A percentile compares a stretch with the other conserved stretches of the same genome.
phyloP scores from a whole-genome alignment of 805 yeast genomes.

The Suhomyces sp. region DNA sequence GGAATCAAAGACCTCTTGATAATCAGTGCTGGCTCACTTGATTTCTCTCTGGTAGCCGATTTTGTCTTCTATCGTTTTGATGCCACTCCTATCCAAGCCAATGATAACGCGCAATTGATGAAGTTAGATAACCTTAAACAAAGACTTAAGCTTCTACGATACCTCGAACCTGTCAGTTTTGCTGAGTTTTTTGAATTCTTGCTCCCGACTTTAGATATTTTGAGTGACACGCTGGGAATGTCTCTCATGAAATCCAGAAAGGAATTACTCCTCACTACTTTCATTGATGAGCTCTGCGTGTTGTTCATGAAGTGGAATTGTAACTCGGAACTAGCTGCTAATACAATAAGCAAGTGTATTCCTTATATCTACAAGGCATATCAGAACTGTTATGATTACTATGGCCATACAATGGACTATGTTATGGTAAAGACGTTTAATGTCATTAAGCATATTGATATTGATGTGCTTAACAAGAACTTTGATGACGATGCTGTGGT shows the following conservation, averaged over 20 bases:
- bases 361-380: conserved; percentile 2
- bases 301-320: conserved; percentile 8
- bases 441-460: conserved; percentile 12
- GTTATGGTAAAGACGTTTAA: conserved; percentile 13
- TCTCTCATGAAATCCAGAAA: neutral
- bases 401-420: neutral
- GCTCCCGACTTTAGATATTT: neutral
- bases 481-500: conserved; percentile 22
- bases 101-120: neutral
- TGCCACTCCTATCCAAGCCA: neutral
- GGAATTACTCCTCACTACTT: neutral
- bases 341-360: conserved; percentile 7
- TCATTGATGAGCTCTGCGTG: conserved; percentile 4
- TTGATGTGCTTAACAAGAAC: conserved; percentile 6
- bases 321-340: neutral
- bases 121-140: neutral
- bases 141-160: conserved; percentile 3
- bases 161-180: neutral
- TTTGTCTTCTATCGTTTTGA: conserved; percentile 9
- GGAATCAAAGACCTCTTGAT: conserved; percentile 11
- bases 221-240: neutral
- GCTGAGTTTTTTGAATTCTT: conserved; percentile 1
- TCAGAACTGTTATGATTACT: neutral
- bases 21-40: conserved; percentile 9
- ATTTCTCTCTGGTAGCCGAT: conserved; percentile 19